Conservation (phyloP, 2,329 filamentous ascomycete species). For the Penicillium sp. region DNA sequence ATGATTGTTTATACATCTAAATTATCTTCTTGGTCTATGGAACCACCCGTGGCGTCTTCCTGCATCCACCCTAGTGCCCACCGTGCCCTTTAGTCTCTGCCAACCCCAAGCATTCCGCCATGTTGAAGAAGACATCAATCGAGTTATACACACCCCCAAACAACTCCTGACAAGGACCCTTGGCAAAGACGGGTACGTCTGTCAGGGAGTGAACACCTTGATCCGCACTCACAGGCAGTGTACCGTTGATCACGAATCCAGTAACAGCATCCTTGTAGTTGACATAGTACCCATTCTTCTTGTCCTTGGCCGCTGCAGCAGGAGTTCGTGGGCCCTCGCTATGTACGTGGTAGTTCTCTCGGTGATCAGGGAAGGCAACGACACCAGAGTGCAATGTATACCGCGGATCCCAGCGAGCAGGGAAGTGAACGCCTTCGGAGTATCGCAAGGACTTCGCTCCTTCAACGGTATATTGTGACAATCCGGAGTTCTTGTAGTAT, state of each 20-base stretch:
- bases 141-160: conserved; percentile 61
- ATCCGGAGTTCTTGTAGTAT: conserved; percentile 72
- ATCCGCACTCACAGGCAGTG: conserved; percentile 64
- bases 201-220: conserved; percentile 78
- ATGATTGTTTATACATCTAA: neutral
- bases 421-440: conserved; percentile 75
- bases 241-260: conserved; percentile 78
- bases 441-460: conserved; percentile 66
- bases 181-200: conserved; percentile 77
- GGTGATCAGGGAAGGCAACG: conserved; percentile 71
- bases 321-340: conserved; percentile 66
- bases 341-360: conserved; percentile 76
- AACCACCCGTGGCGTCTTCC: neutral
- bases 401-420: conserved; percentile 80
- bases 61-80: neutral
- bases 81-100: conserved; percentile 24
- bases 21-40: too few species aligned
- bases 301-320: conserved; percentile 58
- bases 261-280: conserved; percentile 68
- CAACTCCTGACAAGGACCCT: conserved; percentile 76
- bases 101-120: conserved; percentile 46
- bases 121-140: conserved; percentile 46
- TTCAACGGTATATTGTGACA: conserved; percentile 72
- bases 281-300: conserved; percentile 65
- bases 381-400: conserved; percentile 78